Evolutionary conservation across 306 rosid species (phyloP).

Genomic region (Mimosa bimucronata): DNA sequence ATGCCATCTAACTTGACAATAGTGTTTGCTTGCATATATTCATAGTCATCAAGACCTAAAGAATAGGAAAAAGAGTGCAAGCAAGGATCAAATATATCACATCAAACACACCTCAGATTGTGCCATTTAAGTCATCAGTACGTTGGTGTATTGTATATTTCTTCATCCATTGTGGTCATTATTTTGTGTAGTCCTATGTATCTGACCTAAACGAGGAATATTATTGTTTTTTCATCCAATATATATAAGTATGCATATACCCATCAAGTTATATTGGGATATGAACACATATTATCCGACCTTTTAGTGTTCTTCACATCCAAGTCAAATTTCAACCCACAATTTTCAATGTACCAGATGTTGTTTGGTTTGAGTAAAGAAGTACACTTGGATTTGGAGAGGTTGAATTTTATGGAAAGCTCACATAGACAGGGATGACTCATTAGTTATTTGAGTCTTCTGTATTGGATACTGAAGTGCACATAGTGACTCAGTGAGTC

Average conservation of each 20-base stretch:
- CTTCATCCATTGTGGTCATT: not conserved
- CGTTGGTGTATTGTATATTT: not conserved
- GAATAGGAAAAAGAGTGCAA: not conserved
- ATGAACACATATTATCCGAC: not conserved
- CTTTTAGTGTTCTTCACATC: not conserved
- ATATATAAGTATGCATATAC: not conserved
- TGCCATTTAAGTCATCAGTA: not conserved
- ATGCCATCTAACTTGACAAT: not conserved
- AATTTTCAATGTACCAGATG: not conserved
- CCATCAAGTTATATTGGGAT: not conserved
- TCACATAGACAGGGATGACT: constrained; percentile 5
- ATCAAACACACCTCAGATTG: not conserved
- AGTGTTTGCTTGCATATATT: not conserved
- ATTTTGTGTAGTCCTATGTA: not conserved
- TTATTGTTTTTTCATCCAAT: not conserved
- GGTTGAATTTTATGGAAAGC: not conserved
- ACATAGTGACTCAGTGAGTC: constrained; percentile 22
- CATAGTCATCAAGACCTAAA: not conserved
- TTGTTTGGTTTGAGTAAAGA: constrained; percentile 11
- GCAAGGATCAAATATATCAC: not conserved
- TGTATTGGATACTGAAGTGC: constrained; percentile 2
- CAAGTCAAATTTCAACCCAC: not conserved
- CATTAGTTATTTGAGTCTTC: not conserved
- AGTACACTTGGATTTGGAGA: constrained; percentile 13
- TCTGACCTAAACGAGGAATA: not conserved